These are phyloP conservation scores for Quambalaria eucalypti DNA, from an alignment of 1,284 basidiomycete species.

Conservation along the genomic window DNA sequence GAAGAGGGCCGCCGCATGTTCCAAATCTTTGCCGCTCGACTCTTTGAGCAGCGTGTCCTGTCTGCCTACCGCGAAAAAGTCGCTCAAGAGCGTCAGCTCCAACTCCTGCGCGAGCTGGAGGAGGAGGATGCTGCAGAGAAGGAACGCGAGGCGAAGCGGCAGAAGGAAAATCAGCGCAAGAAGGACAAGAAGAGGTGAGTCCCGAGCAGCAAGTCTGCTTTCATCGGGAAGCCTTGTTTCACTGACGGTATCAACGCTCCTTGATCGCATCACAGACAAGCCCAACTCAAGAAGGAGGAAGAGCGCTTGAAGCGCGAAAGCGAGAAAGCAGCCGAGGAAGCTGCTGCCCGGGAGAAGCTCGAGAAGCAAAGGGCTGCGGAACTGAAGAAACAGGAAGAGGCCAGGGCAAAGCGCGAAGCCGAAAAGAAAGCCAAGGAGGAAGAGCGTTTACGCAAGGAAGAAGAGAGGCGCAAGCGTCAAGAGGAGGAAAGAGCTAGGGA, in stretches of 20 bases:
- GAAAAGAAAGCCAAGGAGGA: slow-evolving; percentile 59
- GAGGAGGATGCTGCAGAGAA: slow-evolving; percentile 72
- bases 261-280: slow-evolving; percentile 55
- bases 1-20: slow-evolving; percentile 99
- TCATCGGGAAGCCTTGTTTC: background rate
- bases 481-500: slow-evolving; percentile 51
- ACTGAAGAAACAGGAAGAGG: slow-evolving; percentile 58
- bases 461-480: slow-evolving; percentile 51
- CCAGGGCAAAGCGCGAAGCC: slow-evolving; percentile 54
- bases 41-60: slow-evolving; percentile 96
- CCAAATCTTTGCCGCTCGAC: slow-evolving; percentile 97
- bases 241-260: too few relatives aligned
- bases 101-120: slow-evolving; percentile 77
- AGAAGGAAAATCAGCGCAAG: slow-evolving; percentile 94
- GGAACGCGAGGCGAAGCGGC: slow-evolving; percentile 84
- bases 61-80: slow-evolving; percentile 76
- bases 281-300: slow-evolving; percentile 84
- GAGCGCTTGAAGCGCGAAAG: slow-evolving; percentile 67
- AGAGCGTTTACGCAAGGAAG: slow-evolving; percentile 56
- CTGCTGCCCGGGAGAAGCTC: slow-evolving; percentile 59
- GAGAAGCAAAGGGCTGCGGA: slow-evolving; percentile 55
- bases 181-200: slow-evolving; percentile 87
- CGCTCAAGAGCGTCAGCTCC: slow-evolving; percentile 79
- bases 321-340: slow-evolving; percentile 48
- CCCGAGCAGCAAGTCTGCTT: background rate